Conservation (phyloP, 225 moss, liverwort and hornwort genomes). For the Sphagnum tenellum region DNA sequence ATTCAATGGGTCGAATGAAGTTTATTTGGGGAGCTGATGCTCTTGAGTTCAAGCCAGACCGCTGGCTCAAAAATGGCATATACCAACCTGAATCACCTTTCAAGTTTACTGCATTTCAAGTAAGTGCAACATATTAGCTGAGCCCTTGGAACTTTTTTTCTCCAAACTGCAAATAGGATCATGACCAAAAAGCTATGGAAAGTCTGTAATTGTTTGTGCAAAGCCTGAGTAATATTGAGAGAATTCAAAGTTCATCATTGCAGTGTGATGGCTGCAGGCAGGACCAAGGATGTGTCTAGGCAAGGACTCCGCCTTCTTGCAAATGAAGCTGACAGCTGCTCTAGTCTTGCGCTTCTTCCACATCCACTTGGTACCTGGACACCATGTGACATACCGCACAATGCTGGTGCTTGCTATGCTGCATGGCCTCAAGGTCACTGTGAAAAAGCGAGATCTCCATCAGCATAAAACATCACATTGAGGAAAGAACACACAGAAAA, state of each 20-base stretch:
- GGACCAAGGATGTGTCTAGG: slow-evolving; percentile 64
- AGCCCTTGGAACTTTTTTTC: not conserved
- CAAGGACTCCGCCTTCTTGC: slow-evolving; percentile 56
- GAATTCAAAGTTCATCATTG: not conserved
- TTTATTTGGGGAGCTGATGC: slow-evolving; percentile 62
- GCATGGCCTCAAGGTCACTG: slow-evolving; percentile 34
- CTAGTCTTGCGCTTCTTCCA: slow-evolving; percentile 40
- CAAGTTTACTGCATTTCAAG: slow-evolving; percentile 67
- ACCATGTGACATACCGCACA: slow-evolving; percentile 18
- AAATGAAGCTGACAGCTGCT: slow-evolving; percentile 61
- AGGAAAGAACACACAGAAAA: no score
- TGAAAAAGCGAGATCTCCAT: not conserved
- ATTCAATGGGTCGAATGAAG: slow-evolving; percentile 62
- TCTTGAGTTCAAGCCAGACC: slow-evolving; percentile 41
- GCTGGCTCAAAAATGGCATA: slow-evolving; percentile 50
- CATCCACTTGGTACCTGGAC: slow-evolving; percentile 19
- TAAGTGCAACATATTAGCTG: not conserved
- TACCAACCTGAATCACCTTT: slow-evolving; percentile 29
- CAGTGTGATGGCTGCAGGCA: slow-evolving; percentile 9
- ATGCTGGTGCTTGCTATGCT: slow-evolving; percentile 30
- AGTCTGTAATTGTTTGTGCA: not conserved
- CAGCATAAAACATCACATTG: no score
- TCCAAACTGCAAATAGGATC: not conserved
- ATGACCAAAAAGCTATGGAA: no score
- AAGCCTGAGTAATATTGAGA: not conserved